These are phyloP conservation scores for Coniochaeta prunicola DNA, from an alignment of 2,329 filamentous ascomycete genomes.

Conservation along the genomic window DNA sequence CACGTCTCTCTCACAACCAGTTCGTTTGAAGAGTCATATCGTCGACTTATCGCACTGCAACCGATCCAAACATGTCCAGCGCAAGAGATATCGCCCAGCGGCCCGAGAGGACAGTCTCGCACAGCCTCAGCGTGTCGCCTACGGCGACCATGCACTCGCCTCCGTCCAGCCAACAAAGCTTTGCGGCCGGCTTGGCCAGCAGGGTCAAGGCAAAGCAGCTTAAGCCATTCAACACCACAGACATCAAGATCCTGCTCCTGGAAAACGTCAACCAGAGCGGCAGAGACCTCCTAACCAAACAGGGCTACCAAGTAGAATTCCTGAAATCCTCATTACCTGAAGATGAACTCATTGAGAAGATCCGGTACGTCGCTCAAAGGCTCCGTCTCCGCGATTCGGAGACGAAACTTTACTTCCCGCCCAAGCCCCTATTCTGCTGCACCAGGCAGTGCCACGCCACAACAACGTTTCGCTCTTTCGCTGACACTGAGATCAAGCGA, in stretches of 20 bases:
- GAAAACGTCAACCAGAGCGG: constrained; percentile 96
- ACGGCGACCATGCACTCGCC: constrained; percentile 68
- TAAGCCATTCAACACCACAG: constrained; percentile 91
- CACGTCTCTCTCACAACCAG: too few species aligned
- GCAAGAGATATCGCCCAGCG: constrained; percentile 36
- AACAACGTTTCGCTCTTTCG: neutral
- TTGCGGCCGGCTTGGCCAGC: constrained; percentile 30
- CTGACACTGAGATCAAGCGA: constrained; percentile 47
- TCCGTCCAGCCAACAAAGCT: constrained; percentile 46
- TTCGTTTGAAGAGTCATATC: constrained; percentile 4
- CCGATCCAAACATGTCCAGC: constrained; percentile 14
- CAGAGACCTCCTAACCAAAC: constrained; percentile 68
- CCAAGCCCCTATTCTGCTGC: neutral
- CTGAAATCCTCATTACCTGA: constrained; percentile 86
- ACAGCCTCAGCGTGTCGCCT: constrained; percentile 65
- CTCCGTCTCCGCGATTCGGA: constrained; percentile 10
- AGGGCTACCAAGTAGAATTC: constrained; percentile 94
- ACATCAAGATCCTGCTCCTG: constrained; percentile 91
- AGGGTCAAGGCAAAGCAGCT: constrained; percentile 60
- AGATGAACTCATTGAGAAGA: constrained; percentile 93
- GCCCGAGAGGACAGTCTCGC: constrained; percentile 37
- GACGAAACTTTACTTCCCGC: constrained; percentile 6
- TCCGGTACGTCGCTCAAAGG: constrained; percentile 52
- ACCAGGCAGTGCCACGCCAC: neutral
- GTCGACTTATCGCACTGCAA: constrained; percentile 10